These are phyloP conservation scores for Xylaria multiplex DNA, from an alignment of 2,329 filamentous ascomycete species.

Conservation along the genomic window DNA sequence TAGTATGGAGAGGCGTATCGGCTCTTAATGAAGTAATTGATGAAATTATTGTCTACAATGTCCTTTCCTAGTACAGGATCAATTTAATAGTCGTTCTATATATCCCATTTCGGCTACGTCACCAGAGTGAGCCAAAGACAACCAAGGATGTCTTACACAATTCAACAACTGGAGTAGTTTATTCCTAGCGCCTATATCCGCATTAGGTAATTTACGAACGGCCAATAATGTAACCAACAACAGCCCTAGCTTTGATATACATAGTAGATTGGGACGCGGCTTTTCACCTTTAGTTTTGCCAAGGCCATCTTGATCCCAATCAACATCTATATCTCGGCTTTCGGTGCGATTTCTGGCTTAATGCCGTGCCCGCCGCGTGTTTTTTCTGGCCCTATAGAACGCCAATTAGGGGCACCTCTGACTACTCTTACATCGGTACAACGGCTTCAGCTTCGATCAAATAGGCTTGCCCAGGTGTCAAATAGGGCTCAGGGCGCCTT, in stretches of 20 bases:
- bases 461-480: constrained; percentile 18
- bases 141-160: neutral
- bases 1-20: neutral
- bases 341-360: constrained; percentile 44
- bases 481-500: constrained; percentile 10
- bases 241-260: constrained; percentile 29
- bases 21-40: constrained; percentile 6
- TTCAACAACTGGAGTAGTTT: neutral
- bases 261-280: constrained; percentile 26
- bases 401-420: constrained; percentile 13
- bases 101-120: neutral
- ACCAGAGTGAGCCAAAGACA: neutral
- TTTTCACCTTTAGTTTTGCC: constrained; percentile 38
- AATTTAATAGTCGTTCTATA: neutral
- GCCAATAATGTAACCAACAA: constrained; percentile 15
- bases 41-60: neutral
- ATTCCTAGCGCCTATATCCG: constrained; percentile 26
- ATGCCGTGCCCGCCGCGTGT: constrained; percentile 41
- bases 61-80: neutral
- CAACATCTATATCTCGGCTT: constrained; percentile 37
- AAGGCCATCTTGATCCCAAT: constrained; percentile 43
- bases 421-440: constrained; percentile 12
- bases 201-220: constrained; percentile 23
- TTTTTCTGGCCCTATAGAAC: constrained; percentile 3
- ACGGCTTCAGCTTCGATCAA: constrained; percentile 20